phyloP scores from a whole-genome alignment of 768 basidiomycete species.

The Trametes gibbosa region DNA sequence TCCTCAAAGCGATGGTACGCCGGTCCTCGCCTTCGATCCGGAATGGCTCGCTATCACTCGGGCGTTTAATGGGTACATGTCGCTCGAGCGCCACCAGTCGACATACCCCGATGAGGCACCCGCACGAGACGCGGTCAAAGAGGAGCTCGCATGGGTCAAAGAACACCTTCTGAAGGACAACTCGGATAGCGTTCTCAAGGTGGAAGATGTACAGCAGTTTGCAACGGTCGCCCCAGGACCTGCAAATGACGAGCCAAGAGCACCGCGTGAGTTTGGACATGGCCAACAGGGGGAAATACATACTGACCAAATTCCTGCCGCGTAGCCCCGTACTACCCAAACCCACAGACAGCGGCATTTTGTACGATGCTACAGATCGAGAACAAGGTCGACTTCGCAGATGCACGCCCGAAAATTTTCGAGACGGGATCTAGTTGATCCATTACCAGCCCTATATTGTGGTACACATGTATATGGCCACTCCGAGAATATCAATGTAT shows the following conservation, averaged over 20 bases:
- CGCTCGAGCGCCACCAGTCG: constrained; percentile 45
- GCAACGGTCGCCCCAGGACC: constrained; percentile 61
- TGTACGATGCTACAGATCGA: constrained; percentile 75
- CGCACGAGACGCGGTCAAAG: constrained; percentile 49
- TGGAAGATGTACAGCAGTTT: constrained; percentile 64
- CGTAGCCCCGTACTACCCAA: constrained; percentile 74
- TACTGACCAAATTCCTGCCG: background rate
- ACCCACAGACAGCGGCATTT: constrained; percentile 88
- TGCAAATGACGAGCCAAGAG: constrained; percentile 35
- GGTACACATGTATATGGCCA: no score
- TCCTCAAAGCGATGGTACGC: constrained; percentile 14
- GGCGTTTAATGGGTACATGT: constrained; percentile 79
- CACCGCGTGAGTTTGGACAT: constrained; percentile 35
- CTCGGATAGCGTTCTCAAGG: constrained; percentile 8
- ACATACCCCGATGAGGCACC: constrained; percentile 59
- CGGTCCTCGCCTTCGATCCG: constrained; percentile 68
- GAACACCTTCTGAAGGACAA: constrained; percentile 45
- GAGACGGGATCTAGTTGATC: no score
- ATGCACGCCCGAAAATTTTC: no score
- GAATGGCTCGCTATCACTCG: constrained; percentile 94
- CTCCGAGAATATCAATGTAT: no score
- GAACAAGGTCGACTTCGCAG: constrained; percentile 51
- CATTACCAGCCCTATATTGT: no score
- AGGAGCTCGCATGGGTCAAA: constrained; percentile 67
- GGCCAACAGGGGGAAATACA: background rate